Percentiles rank a stretch among this genome's conserved stretches.
Evolutionary conservation across 2,329 filamentous ascomycete genomes (phyloP).

Genomic region (Trichoderma sp.): DNA sequence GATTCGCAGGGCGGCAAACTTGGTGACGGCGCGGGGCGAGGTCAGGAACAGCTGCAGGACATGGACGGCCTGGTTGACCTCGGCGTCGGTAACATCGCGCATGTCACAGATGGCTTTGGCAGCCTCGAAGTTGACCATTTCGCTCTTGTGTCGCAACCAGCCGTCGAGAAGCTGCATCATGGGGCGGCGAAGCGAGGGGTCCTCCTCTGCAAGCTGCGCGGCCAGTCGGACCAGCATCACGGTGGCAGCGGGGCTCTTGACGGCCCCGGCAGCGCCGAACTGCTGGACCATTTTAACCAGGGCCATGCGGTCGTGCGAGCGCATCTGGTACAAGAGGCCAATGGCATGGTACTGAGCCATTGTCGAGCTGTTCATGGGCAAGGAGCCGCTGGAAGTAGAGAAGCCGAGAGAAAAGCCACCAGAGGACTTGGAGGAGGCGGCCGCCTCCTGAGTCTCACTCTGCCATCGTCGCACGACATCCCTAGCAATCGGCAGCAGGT

Average conservation of each 20-base stretch:
- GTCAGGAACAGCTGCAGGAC: slow-evolving; percentile 96
- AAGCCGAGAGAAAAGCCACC: slow-evolving; percentile 90
- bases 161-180: slow-evolving; percentile 97
- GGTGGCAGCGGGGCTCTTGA: slow-evolving; percentile 92
- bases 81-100: slow-evolving; percentile 86
- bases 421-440: slow-evolving; percentile 83
- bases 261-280: slow-evolving; percentile 83
- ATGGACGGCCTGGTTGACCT: slow-evolving; percentile 89
- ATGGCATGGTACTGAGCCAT: slow-evolving; percentile 99
- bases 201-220: slow-evolving; percentile 91
- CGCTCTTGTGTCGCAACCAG: slow-evolving; percentile 97
- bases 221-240: slow-evolving; percentile 91
- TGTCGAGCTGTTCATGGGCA: slow-evolving; percentile 86
- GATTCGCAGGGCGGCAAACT: slow-evolving; percentile 95
- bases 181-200: slow-evolving; percentile 80
- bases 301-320: slow-evolving; percentile 95
- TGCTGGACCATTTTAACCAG: slow-evolving; percentile 99
- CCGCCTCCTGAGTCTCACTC: slow-evolving; percentile 96
- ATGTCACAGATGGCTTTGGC: slow-evolving; percentile 97
- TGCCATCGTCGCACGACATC: slow-evolving; percentile 98
- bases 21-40: slow-evolving; percentile 90
- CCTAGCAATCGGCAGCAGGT: slow-evolving; percentile 90
- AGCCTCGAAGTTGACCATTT: slow-evolving; percentile 99
- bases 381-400: slow-evolving; percentile 70
- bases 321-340: slow-evolving; percentile 95